phyloP scores from a whole-genome alignment of 768 basidiomycete species.

The Rickenella mellea region DNA sequence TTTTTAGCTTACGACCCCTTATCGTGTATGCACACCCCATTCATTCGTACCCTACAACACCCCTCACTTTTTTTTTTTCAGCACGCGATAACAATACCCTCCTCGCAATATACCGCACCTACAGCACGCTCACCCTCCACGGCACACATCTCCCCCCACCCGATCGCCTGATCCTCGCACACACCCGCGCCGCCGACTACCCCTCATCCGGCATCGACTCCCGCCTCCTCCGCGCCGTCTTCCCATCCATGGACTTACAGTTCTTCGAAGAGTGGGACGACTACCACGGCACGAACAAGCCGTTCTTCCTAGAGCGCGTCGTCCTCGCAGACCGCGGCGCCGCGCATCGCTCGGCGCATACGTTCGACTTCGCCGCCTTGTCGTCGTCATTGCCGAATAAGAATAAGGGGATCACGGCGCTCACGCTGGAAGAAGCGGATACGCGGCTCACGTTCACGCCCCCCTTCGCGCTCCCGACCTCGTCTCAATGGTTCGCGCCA shows the following conservation, averaged over 20 bases:
- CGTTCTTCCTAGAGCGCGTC: constrained; percentile 67
- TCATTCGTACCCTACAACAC: background rate
- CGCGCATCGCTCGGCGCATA: constrained; percentile 28
- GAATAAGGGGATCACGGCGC: constrained; percentile 1
- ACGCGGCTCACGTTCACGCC: constrained; percentile 30
- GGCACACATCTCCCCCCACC: constrained; percentile 52
- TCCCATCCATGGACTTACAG: constrained; percentile 58
- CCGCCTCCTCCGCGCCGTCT: constrained; percentile 60
- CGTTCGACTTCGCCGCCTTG: constrained; percentile 7
- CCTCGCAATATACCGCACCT: constrained; percentile 69
- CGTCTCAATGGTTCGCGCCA: constrained; percentile 59
- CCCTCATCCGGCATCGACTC: constrained; percentile 62
- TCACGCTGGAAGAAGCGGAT: constrained; percentile 2
- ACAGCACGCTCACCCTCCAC: constrained; percentile 55
- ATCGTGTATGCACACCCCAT: constrained; percentile 10
- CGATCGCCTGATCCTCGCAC: constrained; percentile 66
- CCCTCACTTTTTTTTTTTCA: constrained; percentile 8
- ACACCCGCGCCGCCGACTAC: constrained; percentile 44
- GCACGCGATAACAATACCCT: constrained; percentile 57
- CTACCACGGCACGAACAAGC: constrained; percentile 53
- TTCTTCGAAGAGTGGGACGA: constrained; percentile 75
- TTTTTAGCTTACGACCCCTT: constrained; percentile 34
- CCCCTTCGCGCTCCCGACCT: constrained; percentile 30
- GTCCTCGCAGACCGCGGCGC: constrained; percentile 73
- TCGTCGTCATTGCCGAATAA: constrained; percentile 7